These are phyloP conservation scores for Diaporthe ilicicola DNA, from an alignment of 2,329 filamentous ascomycete genomes.

Conservation along the genomic window DNA sequence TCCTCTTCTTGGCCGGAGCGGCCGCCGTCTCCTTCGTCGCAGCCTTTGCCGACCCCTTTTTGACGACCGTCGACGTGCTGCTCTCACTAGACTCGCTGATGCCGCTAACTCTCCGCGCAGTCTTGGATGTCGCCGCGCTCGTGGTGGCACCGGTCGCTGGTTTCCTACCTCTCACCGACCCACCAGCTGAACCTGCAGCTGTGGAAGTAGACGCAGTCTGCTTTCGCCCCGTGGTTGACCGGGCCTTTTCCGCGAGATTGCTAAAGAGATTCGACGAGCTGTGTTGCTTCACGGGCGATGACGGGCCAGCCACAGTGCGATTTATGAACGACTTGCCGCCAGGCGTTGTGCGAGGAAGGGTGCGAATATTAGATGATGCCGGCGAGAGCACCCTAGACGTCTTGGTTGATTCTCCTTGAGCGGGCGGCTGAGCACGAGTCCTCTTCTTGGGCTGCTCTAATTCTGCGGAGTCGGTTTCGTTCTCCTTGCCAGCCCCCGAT, in stretches of 20 bases:
- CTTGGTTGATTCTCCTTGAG: constrained; percentile 49
- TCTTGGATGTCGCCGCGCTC: constrained; percentile 50
- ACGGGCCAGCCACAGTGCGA: constrained; percentile 66
- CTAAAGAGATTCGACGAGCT: constrained; percentile 56
- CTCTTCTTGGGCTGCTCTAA: constrained; percentile 76
- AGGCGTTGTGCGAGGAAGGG: constrained; percentile 66
- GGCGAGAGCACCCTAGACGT: constrained; percentile 78
- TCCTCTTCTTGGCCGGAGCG: constrained; percentile 55
- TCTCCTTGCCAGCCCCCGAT: constrained; percentile 78
- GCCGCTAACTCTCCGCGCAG: constrained; percentile 62
- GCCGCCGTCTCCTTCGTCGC: constrained; percentile 47
- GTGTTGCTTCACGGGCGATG: constrained; percentile 70
- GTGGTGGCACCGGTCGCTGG: constrained; percentile 44
- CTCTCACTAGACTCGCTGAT: constrained; percentile 70
- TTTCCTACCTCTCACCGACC: constrained; percentile 34
- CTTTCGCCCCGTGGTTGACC: constrained; percentile 47
- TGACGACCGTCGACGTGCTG: constrained; percentile 71
- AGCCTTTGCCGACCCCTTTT: constrained; percentile 55
- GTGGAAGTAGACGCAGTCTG: constrained; percentile 43
- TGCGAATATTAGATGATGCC: constrained; percentile 81
- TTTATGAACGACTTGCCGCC: constrained; percentile 64
- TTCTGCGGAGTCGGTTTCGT: constrained; percentile 60
- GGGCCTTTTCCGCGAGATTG: constrained; percentile 69
- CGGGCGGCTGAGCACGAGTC: constrained; percentile 54
- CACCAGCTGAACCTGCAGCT: constrained; percentile 47